phyloP scores from a whole-genome alignment of 805 yeast genomes.

The Lachancea kluyveri region DNA sequence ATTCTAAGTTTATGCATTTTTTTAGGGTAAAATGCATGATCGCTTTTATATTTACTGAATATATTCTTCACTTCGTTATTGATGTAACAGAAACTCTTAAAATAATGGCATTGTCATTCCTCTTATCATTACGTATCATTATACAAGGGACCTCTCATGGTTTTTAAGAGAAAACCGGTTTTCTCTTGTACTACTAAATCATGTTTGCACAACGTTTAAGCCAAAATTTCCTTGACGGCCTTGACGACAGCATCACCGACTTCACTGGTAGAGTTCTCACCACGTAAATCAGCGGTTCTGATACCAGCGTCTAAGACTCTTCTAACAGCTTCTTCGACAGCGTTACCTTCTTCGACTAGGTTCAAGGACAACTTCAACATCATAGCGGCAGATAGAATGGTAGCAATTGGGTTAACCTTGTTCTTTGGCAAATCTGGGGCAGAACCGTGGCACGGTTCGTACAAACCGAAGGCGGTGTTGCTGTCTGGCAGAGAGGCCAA shows the following conservation, averaged over 20 bases:
- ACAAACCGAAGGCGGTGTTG: constrained; percentile 88
- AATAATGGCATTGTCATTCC: too few relatives aligned
- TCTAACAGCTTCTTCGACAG: constrained; percentile 82
- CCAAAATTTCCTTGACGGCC: constrained; percentile 54
- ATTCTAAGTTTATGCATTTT: too few relatives aligned
- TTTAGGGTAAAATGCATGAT: too few relatives aligned
- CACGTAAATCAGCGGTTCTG: constrained; percentile 90
- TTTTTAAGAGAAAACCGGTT: too few relatives aligned
- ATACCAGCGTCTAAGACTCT: constrained; percentile 75
- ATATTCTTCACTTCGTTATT: too few relatives aligned
- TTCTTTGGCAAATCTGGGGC: constrained; percentile 90
- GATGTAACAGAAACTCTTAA: too few relatives aligned
- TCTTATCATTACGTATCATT: too few relatives aligned
- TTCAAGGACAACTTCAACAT: constrained; percentile 90
- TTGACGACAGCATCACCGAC: constrained; percentile 91
- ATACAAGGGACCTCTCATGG: too few relatives aligned
- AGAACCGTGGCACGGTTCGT: constrained; percentile 98
- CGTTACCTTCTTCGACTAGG: constrained; percentile 76
- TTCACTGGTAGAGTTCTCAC: constrained; percentile 74
- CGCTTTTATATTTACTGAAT: too few relatives aligned
- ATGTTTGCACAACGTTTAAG: constrained; percentile 8
- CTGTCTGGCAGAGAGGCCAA: constrained; percentile 95
- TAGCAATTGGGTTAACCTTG: constrained; percentile 93
- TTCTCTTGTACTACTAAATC: too few relatives aligned
- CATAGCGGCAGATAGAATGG: constrained; percentile 94